These are phyloP conservation scores for Phellopilus nigrolimitatus DNA, from an alignment of 1,284 basidiomycete species.

Conservation along the genomic window DNA sequence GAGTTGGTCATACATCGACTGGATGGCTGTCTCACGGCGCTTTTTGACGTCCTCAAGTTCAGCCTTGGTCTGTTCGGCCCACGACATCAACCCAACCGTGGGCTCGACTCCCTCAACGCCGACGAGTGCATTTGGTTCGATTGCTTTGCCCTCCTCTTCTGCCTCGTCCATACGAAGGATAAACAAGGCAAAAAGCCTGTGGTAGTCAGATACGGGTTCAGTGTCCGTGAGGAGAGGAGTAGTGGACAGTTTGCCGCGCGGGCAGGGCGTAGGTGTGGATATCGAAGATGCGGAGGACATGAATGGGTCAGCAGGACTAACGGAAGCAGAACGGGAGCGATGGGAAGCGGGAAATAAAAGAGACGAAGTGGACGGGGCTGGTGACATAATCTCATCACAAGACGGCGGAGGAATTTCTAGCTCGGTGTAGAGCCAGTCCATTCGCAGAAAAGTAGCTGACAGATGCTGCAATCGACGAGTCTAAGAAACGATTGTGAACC, in stretches of 20 bases:
- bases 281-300: constrained; percentile 15
- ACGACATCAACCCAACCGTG: constrained; percentile 54
- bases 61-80: constrained; percentile 52
- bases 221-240: constrained; percentile 7
- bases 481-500: constrained; percentile 33
- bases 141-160: constrained; percentile 41
- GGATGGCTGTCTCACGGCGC: constrained; percentile 70
- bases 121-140: constrained; percentile 41
- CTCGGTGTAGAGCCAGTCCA: constrained; percentile 77
- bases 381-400: constrained; percentile 38
- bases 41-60: constrained; percentile 68
- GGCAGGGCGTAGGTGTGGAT: constrained; percentile 17
- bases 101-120: constrained; percentile 60
- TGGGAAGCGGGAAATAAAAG: constrained; percentile 32
- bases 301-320: constrained; percentile 32
- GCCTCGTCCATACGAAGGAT: constrained; percentile 58
- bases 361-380: constrained; percentile 29
- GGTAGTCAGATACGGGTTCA: constrained; percentile 41
- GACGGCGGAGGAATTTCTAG: constrained; percentile 62
- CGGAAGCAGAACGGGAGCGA: constrained; percentile 31
- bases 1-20: constrained; percentile 82
- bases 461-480: constrained; percentile 62
- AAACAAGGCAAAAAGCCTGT: constrained; percentile 58
- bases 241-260: constrained; percentile 1
- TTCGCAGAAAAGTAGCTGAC: constrained; percentile 59